A percentile compares a stretch with the other conserved stretches of the same genome.
phyloP scores from a whole-genome alignment of 2,329 filamentous ascomycete species.

The Alternaria rosae region DNA sequence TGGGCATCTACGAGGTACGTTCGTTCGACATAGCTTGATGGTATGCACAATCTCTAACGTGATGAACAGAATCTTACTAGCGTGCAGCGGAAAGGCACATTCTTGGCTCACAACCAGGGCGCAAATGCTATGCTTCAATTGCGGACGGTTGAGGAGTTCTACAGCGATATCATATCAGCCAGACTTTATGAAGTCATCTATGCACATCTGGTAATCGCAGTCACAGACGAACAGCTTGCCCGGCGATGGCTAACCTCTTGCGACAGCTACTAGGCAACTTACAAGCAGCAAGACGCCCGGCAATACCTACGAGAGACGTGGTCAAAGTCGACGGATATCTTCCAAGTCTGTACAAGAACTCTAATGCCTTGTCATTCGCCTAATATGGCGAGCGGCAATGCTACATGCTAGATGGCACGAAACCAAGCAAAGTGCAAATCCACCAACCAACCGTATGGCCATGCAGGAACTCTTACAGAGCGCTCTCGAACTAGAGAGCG shows the following conservation, averaged over 20 bases:
- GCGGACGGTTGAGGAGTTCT: constrained; percentile 34
- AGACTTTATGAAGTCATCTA: constrained; percentile 39
- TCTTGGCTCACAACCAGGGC: constrained; percentile 37
- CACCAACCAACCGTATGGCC: constrained; percentile 26
- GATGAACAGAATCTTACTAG: constrained; percentile 31
- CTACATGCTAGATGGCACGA: constrained; percentile 41
- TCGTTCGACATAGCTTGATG: not conserved
- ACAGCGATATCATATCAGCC: constrained; percentile 33
- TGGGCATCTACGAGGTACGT: constrained; percentile 41
- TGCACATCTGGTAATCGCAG: constrained; percentile 31
- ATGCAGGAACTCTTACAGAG: constrained; percentile 31
- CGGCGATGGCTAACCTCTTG: constrained; percentile 19
- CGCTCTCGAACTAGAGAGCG: constrained; percentile 34
- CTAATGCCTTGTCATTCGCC: constrained; percentile 30
- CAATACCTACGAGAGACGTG: constrained; percentile 30
- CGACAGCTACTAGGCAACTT: constrained; percentile 37
- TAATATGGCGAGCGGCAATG: constrained; percentile 33
- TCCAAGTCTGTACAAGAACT: constrained; percentile 29
- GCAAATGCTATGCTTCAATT: constrained; percentile 39
- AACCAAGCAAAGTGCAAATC: constrained; percentile 25
- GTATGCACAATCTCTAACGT: not conserved
- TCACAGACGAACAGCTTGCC: not conserved
- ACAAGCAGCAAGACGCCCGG: constrained; percentile 33
- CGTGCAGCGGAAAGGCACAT: constrained; percentile 27
- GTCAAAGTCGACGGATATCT: constrained; percentile 18